Base-by-base conservation (phyloP, 345 rosid species). In the Bruguiera parviflora region DNA sequence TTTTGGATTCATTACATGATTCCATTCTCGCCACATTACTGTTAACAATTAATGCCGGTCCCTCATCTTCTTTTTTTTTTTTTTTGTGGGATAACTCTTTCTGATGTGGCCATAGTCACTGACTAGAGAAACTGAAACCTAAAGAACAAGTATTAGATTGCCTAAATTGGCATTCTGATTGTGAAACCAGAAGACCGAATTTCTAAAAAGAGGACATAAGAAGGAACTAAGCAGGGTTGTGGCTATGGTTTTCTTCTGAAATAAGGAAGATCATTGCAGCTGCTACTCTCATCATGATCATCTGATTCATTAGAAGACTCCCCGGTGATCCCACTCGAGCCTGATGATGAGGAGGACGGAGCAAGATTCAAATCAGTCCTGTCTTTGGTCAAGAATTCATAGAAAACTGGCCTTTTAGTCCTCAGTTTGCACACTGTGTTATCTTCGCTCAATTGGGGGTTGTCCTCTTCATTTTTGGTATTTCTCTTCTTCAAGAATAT, bases 291-390 rank as follows among this genome's bases (percentile, higher is more conserved):
- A 69, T 92, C 96, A 57, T 84, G 83, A 39, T 84, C 84, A 56
- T 84, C 85, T 53, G 80, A 66, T 53, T 85, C 92, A 58, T 78
- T 71, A 43, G 72, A 75, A 5, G 87, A 84, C 46, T 80, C 81
- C 78, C 90, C 89, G 27, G 97, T 92, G 84, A 95, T 39, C 74
- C 96, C 98, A 74, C 99, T 95, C 5, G 97, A 84, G 43, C 86
- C 92, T 3, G 98, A 92, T 37, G 87, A 80, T 5, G 96, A 77
- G 3, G 88, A 82, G 27, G 81, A 64, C 2, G 90, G 90, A 65
- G 77, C 80, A 27, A 87, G 84, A 67, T 89, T 89, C 80, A 89
- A 55, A 71, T 91, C 96, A 21, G 88, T 69, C 67, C 70, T 77
- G 51, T 75, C 85, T 63, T 84, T 86, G 51, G 78, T 87, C 85